Percentiles rank a stretch among this genome's conserved stretches.
These are phyloP conservation scores for Trichoderma oligosporum DNA, from an alignment of 2,329 filamentous ascomycete species.

Conservation along the genomic window DNA sequence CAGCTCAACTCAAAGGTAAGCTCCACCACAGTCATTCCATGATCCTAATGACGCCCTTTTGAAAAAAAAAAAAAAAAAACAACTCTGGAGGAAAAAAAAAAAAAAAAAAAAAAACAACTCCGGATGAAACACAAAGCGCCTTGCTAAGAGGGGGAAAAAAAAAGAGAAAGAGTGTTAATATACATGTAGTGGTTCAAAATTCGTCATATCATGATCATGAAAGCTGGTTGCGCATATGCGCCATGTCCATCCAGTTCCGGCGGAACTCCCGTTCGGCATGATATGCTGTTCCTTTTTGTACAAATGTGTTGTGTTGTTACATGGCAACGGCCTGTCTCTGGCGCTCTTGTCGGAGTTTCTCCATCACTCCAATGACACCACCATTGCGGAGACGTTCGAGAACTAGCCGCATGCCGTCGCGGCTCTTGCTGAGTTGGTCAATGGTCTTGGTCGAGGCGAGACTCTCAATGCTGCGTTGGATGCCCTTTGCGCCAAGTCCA, in stretches of 20 bases:
- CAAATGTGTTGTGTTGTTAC: slow-evolving; percentile 6
- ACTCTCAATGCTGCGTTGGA: slow-evolving; percentile 75
- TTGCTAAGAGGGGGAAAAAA: slow-evolving; percentile 35
- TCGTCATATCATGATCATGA: slow-evolving; percentile 22
- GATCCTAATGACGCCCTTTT: slow-evolving; percentile 6
- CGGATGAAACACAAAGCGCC: slow-evolving; percentile 36
- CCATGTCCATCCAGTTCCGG: slow-evolving; percentile 4
- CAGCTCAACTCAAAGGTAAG: slow-evolving; percentile 18
- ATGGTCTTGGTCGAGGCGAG: slow-evolving; percentile 74
- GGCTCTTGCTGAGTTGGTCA: slow-evolving; percentile 73
- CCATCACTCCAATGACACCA: slow-evolving; percentile 55
- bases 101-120: slow-evolving; percentile 21
- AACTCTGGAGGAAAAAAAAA: slow-evolving; percentile 21
- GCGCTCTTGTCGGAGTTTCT: slow-evolving; percentile 49
- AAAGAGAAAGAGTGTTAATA: slow-evolving; percentile 31
- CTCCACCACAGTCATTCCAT: slow-evolving; percentile 16
- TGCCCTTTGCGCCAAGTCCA: slow-evolving; percentile 63
- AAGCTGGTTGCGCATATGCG: background rate
- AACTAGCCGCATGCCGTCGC: slow-evolving; percentile 79
- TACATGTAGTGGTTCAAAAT: slow-evolving; percentile 31
- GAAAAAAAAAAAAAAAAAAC: slow-evolving; percentile 19
- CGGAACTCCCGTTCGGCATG: background rate
- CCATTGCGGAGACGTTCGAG: slow-evolving; percentile 64
- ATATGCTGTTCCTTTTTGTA: background rate
- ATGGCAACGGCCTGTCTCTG: slow-evolving; percentile 29